These are phyloP conservation scores for Ceratocystis destructans DNA, from an alignment of 2,329 filamentous ascomycete genomes.

Conservation along the genomic window DNA sequence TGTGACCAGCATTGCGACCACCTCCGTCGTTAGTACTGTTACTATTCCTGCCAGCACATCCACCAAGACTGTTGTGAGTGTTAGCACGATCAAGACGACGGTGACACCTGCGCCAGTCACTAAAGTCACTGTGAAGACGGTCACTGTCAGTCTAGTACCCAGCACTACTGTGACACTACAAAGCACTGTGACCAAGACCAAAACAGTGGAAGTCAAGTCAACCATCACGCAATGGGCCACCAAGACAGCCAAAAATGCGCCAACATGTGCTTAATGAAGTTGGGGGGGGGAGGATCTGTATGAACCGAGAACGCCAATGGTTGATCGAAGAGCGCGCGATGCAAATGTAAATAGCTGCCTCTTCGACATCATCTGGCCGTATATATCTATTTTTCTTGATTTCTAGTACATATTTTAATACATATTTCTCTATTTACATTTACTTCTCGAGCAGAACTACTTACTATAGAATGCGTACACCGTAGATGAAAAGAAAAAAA, in stretches of 20 bases:
- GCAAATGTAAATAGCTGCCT: not conserved
- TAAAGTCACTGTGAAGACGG: not conserved
- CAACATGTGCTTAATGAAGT: slow-evolving; percentile 3
- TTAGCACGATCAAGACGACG: not conserved
- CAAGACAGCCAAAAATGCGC: slow-evolving; percentile 10
- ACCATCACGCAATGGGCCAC: not conserved
- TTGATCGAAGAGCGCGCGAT: not conserved
- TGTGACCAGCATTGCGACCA: not conserved
- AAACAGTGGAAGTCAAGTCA: not conserved
- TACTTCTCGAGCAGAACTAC: not conserved
- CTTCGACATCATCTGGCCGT: not conserved
- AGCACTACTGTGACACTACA: not conserved
- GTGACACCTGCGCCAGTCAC: not conserved
- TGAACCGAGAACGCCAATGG: too few relatives aligned
- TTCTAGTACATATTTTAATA: slow-evolving; percentile 3
- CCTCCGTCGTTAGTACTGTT: not conserved
- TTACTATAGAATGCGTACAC: too few relatives aligned
- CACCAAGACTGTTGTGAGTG: not conserved
- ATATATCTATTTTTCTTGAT: not conserved
- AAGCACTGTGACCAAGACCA: slow-evolving; percentile 10
- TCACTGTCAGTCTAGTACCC: not conserved
- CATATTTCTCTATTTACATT: not conserved
- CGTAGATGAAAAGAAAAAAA: too few relatives aligned
- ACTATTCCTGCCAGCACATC: not conserved
- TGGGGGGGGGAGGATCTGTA: not conserved